Conservation (phyloP, 305 asterid species). For the Nicotiana rustica region DNA sequence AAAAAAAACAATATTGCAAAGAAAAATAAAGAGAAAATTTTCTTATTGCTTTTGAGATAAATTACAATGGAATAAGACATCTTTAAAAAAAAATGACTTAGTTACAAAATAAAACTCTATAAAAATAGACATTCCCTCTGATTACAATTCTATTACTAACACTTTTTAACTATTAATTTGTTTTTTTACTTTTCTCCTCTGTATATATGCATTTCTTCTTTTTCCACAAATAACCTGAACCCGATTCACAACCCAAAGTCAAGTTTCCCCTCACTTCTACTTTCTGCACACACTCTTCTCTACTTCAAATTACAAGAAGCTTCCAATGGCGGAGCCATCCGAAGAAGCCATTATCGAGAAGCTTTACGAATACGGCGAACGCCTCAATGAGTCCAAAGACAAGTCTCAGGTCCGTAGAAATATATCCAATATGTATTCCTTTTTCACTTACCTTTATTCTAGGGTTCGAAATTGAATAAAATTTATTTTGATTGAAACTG, state of each 20-base stretch:
- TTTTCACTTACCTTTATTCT: constrained; percentile 27
- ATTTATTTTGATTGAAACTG: background rate
- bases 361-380: constrained; percentile 87
- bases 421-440: constrained; percentile 6
- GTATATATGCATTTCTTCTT: constrained; percentile 5
- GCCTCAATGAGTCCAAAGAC: constrained; percentile 85
- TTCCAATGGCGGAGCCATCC: constrained; percentile 54
- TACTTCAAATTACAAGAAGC: background rate
- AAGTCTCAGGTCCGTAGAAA: constrained; percentile 72
- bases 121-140: no score
- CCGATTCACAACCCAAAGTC: background rate
- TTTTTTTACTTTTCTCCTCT: background rate
- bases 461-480: constrained; percentile 44
- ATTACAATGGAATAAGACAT: no score
- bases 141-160: no score
- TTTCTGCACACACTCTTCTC: background rate
- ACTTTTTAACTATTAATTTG: no score
- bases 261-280: background rate
- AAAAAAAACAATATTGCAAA: no score
- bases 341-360: constrained; percentile 79
- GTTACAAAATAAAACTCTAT: no score
- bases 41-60: no score
- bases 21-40: no score
- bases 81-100: no score
- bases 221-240: background rate